Evolutionary conservation across 257 asterid genomes (phyloP), one percentile per base, ranked within the genome.

Genomic region (Petunia axillaris): DNA sequence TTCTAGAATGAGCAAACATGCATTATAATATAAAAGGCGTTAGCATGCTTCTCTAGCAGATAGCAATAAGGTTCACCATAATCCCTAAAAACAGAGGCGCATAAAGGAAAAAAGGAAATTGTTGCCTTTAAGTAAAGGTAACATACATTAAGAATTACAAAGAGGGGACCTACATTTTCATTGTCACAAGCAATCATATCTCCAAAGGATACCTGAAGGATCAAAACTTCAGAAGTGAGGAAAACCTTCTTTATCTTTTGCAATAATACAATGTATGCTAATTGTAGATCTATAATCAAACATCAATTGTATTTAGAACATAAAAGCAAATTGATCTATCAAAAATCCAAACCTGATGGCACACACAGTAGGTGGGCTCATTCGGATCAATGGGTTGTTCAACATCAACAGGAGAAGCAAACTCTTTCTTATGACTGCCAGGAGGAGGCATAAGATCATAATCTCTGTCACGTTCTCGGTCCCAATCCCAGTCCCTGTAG

Each of bases 121-220:
- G 2, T 11, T 71, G 6, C 43, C 35, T 25, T 7, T 4, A 9
- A 36, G 40, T 7, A 36, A 73, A 35, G 43, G 13, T 50, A 43
- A 50, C 35, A 63, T 25, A 63, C 57, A 55, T 48, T 52, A 76
- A 57, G 78, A 46, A 78, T 71, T 37, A 39, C 62, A 79, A 66
- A 16, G 50, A 38, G 67, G 83, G 71, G 77, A 74, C 60, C 85
- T 86, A 94, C 98, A 48, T 89, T 91, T 83, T 96, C 98, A 86
- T 96, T 96, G 93, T 96, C 99, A 52, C 99, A 96, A 64, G 99
- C 98, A 88, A 96, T 96, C 99, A 96, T 96, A 87, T 96, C 98
- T 74, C 99, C 98, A 76, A 92, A 96, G 59, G 98, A 96, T 6
- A 94, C 97, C 98, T 93, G 98, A 70, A 83, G 58, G 63, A 84